Conservation (phyloP, 2,329 filamentous ascomycete species). For the Penicillium oxalicum region DNA sequence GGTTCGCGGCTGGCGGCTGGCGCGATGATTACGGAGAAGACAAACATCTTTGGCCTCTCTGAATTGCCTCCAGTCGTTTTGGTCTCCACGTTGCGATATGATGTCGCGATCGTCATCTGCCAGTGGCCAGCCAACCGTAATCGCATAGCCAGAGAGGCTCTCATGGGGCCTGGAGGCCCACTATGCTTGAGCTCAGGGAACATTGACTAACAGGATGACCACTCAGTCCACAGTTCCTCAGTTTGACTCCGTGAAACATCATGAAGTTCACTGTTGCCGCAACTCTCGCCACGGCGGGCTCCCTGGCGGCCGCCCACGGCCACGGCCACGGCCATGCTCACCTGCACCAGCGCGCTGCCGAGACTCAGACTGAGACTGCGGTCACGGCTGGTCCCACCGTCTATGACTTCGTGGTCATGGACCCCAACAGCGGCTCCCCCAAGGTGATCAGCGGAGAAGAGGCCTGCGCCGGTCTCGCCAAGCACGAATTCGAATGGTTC, state of each 20-base stretch:
- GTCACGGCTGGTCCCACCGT: constrained; percentile 58
- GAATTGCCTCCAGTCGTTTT: too few species aligned
- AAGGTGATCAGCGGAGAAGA: constrained; percentile 41
- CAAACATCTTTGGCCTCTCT: too few species aligned
- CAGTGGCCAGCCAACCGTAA: too few species aligned
- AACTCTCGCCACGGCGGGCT: constrained; percentile 40
- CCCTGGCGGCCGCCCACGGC: constrained; percentile 39
- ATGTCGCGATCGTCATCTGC: too few species aligned
- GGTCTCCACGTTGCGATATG: too few species aligned
- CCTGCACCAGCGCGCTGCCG: constrained; percentile 36
- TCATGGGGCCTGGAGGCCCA: background rate
- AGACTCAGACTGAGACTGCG: constrained; percentile 43
- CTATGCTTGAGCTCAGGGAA: too few species aligned
- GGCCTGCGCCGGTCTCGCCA: constrained; percentile 64
- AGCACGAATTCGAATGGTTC: constrained; percentile 61
- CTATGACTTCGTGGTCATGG: constrained; percentile 64
- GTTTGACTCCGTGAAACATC: constrained; percentile 12
- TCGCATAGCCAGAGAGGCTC: background rate
- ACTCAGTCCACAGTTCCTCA: constrained; percentile 4
- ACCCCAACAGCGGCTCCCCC: constrained; percentile 45
- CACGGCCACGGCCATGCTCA: constrained; percentile 39
- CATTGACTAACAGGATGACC: constrained; percentile 1
- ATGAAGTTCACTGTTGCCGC: constrained; percentile 39
- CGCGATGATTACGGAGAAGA: too few species aligned
- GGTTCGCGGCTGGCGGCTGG: too few species aligned